These are phyloP conservation scores for Rhodotorula sp. DNA, from an alignment of 1,284 basidiomycete genomes.

Conservation along the genomic window DNA sequence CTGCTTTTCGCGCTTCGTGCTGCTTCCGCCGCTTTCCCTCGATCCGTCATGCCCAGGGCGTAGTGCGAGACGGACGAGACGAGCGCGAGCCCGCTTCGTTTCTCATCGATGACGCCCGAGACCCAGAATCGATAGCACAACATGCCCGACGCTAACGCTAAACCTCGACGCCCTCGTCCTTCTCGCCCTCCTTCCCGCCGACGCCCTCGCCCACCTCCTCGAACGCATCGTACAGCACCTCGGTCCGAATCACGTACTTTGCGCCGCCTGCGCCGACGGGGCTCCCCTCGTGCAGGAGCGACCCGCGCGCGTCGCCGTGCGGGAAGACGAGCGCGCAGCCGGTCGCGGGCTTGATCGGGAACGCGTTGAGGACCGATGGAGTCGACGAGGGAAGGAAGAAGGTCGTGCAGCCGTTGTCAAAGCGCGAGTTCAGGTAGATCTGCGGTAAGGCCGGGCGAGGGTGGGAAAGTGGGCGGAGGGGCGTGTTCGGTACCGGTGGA, in stretches of 20 bases:
- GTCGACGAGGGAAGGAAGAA: slow-evolving; percentile 59
- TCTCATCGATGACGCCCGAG: no score
- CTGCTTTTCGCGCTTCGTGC: no score
- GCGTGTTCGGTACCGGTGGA: no score
- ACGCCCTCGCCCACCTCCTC: not conserved
- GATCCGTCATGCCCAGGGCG: no score
- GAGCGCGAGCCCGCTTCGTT: no score
- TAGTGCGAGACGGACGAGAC: no score
- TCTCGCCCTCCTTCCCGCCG: slow-evolving; percentile 3
- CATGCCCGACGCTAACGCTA: no score
- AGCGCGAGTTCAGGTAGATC: slow-evolving; percentile 60
- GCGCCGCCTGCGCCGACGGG: slow-evolving; percentile 51
- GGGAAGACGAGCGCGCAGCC: slow-evolving; percentile 61
- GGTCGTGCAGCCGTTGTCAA: slow-evolving; percentile 59
- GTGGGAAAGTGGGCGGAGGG: no score
- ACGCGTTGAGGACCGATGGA: slow-evolving; percentile 56
- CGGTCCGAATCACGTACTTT: slow-evolving; percentile 56
- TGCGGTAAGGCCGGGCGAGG: not conserved
- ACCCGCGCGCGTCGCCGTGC: slow-evolving; percentile 49
- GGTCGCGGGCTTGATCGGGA: slow-evolving; percentile 57
- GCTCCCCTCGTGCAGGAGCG: slow-evolving; percentile 46
- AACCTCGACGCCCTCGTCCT: slow-evolving; percentile 2
- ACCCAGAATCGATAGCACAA: no score
- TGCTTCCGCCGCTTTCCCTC: no score
- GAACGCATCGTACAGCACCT: slow-evolving; percentile 37